Base-by-base conservation (phyloP, 768 basidiomycete genomes). In the Podaxis sp. region DNA sequence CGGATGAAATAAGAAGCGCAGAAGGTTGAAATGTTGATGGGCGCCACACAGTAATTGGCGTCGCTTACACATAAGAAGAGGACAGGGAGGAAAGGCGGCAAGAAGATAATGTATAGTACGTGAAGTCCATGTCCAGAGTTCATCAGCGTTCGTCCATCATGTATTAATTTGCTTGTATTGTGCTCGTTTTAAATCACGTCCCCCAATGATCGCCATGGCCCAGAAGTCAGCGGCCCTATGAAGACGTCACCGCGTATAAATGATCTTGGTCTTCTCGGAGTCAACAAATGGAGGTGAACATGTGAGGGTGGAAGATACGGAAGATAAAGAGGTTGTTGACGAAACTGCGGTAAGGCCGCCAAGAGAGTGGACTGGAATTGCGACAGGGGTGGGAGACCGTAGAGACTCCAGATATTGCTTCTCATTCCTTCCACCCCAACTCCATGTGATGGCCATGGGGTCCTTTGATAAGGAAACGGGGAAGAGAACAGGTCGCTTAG, bases 311-410 rank as follows among this genome's bases (percentile, higher is more conserved):
- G 71, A 68, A 4, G 67, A 63, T 48, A 71, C 63, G 11, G 73
- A 72, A 38, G 69, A 68, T 27, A 74, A 37, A 10, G 75, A 74
- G 27, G 64, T 71, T 21, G 72, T 71, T 32, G 75, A 75, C 14
- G 74, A 73, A 54, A 69, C 65, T 6, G 69, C 65, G 5, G 71
- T 61, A 38, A 72, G 67, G 46, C 64, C 62, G n/a, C 59, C 60
- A 55, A 66, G 66, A 23, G 59, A 18, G 28, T 60, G 51, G 16
- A 44, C 27, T 62, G 63, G 27, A 60, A 62, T 42, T 27, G 44
- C 52, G 59, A 61, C 61, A 62, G 59, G 28, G 63, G 53, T 55
- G 14, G 64, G 68, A 52, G 63, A 67, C 55, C 62, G 66, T 51
- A 64, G 59, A 44, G 65, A 61, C 28, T 60, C 61, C 21, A 50